A percentile compares a stretch with the other conserved stretches of the same genome.
These are phyloP conservation scores for Fusarium sp. DNA, from an alignment of 2,329 filamentous ascomycete genomes.

Conservation along the genomic window DNA sequence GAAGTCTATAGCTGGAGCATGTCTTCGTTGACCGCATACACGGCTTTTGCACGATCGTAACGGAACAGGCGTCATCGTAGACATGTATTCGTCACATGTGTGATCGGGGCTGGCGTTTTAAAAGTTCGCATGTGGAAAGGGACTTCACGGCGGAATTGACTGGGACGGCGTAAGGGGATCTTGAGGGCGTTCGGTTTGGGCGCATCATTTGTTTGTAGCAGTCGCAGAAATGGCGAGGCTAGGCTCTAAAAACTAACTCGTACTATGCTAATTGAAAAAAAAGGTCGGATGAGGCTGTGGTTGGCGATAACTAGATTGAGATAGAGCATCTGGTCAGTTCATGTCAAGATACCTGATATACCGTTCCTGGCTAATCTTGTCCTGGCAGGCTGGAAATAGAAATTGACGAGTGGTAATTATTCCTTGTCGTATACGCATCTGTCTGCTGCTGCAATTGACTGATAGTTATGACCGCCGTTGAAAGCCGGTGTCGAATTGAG, in stretches of 20 bases:
- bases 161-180: constrained; percentile 5
- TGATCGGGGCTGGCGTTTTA: constrained; percentile 15
- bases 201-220: constrained; percentile 10
- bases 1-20: neutral
- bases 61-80: constrained; percentile 18
- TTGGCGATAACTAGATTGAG: constrained; percentile 17
- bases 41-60: constrained; percentile 6
- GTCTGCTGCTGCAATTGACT: constrained; percentile 7
- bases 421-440: constrained; percentile 8
- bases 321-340: constrained; percentile 32
- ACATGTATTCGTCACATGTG: constrained; percentile 16
- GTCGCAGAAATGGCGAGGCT: constrained; percentile 12
- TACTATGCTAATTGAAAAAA: constrained; percentile 23
- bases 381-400: neutral
- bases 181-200: constrained; percentile 15
- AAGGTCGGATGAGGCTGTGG: constrained; percentile 4
- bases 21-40: neutral
- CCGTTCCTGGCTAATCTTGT: constrained; percentile 9
- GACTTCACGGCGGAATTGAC: constrained; percentile 11
- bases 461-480: constrained; percentile 16
- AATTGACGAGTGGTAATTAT: constrained; percentile 3
- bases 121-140: constrained; percentile 9
- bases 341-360: constrained; percentile 28
- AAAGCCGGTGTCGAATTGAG: constrained; percentile 38
- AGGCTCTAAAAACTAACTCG: constrained; percentile 23